phyloP scores from a whole-genome alignment of 2,329 filamentous ascomycete species.

The Trichocomaceae sp. region DNA sequence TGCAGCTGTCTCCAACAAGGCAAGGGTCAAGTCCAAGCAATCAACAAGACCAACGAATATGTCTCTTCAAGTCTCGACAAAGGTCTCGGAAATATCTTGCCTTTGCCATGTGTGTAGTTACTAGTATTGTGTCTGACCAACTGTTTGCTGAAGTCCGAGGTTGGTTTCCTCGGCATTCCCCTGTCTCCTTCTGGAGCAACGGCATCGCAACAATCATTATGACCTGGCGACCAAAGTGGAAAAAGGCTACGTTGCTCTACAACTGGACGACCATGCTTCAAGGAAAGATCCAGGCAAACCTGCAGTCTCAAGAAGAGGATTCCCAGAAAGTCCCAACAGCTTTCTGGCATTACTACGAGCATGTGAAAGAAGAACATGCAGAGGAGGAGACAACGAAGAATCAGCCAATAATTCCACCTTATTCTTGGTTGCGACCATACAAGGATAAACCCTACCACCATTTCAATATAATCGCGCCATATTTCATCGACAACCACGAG shows the following conservation, averaged over 20 bases:
- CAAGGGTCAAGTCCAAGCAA: background rate
- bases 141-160: no score
- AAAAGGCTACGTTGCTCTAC: background rate
- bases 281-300: background rate
- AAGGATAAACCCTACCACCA: background rate
- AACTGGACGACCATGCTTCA: background rate
- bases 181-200: no score
- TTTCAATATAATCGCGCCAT: no score
- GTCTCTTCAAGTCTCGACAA: no score
- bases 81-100: no score
- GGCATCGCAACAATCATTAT: no score
- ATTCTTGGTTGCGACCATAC: background rate
- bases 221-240: background rate
- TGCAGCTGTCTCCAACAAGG: background rate
- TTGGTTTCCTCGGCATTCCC: no score
- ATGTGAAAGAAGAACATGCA: background rate
- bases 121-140: no score
- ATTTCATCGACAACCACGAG: no score
- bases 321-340: background rate
- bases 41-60: no score
- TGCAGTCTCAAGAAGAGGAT: background rate
- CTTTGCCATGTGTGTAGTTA: no score
- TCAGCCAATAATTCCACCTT: background rate
- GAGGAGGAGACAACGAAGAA: background rate
- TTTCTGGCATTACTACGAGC: background rate